phyloP scores from a whole-genome alignment of 2,329 filamentous ascomycete genomes.

The Fusarium papillatum region DNA sequence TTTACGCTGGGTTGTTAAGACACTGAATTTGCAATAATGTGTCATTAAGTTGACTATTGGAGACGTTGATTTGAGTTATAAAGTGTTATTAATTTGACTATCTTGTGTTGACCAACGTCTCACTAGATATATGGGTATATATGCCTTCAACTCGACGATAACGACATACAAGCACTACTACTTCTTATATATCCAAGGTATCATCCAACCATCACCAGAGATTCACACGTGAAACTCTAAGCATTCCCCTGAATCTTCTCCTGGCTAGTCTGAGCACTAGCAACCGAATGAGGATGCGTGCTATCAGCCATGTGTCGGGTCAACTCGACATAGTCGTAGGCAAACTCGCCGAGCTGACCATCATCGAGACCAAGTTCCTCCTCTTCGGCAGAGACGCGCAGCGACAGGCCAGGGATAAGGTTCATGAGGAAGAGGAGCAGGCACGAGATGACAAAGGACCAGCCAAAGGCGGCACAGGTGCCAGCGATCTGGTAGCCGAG shows the following conservation, averaged over 20 bases:
- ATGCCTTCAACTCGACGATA: not conserved
- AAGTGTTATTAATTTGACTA: not conserved
- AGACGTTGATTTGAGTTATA: not conserved
- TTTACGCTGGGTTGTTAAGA: not conserved
- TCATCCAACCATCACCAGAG: not conserved
- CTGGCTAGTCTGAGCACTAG: slow-evolving; percentile 42
- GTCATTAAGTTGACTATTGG: not conserved
- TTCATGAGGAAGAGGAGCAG: slow-evolving; percentile 80
- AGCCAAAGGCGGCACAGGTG: slow-evolving; percentile 73
- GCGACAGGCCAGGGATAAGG: slow-evolving; percentile 77
- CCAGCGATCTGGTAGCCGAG: slow-evolving; percentile 80
- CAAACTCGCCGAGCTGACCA: slow-evolving; percentile 84
- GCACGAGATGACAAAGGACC: slow-evolving; percentile 77
- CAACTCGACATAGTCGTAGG: slow-evolving; percentile 86
- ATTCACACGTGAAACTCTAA: not conserved
- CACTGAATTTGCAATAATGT: not conserved
- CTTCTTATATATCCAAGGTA: not conserved
- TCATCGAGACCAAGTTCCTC: slow-evolving; percentile 81
- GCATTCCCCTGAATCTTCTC: slow-evolving; percentile 45
- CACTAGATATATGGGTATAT: slow-evolving; percentile 1
- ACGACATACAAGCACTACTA: not conserved
- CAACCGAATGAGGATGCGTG: slow-evolving; percentile 36
- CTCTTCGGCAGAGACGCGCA: slow-evolving; percentile 75
- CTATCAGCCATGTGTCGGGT: slow-evolving; percentile 70
- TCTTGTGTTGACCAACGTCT: not conserved